Evolutionary conservation across 2,329 filamentous ascomycete species (phyloP).

Genomic region (Colletotrichum sp.): DNA sequence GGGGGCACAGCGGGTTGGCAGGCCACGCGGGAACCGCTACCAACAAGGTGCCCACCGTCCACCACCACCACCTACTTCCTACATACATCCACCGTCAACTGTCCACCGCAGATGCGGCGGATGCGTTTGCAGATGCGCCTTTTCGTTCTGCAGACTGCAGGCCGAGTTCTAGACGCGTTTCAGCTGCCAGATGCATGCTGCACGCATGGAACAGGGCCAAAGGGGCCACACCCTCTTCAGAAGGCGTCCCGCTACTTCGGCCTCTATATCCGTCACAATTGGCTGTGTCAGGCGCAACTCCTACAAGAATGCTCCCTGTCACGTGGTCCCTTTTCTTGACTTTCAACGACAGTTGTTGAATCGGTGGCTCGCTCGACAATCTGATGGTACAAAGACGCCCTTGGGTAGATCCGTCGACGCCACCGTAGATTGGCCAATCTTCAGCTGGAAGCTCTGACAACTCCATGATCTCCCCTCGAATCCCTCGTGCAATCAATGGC

Average conservation of each 20-base stretch:
- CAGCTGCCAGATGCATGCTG: conserved; percentile 11
- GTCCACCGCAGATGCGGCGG: neutral
- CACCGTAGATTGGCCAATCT: neutral
- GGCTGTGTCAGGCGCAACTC: neutral
- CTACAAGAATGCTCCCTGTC: neutral
- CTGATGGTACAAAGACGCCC: neutral
- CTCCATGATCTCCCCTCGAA: neutral
- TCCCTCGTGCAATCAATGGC: neutral
- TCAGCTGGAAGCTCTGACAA: neutral
- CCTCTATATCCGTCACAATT: conserved; percentile 1
- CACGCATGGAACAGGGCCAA: conserved; percentile 16
- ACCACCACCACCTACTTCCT: neutral
- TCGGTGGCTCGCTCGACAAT: neutral
- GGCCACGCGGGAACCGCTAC: neutral
- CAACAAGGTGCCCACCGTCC: neutral
- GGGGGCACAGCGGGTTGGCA: neutral
- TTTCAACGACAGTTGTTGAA: neutral
- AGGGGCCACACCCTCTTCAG: neutral
- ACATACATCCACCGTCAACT: neutral
- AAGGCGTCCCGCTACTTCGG: neutral
- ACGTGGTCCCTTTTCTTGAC: neutral
- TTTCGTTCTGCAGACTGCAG: neutral
- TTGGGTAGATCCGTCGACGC: neutral
- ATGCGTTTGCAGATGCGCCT: neutral
- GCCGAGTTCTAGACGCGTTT: conserved; percentile 18